Evolutionary conservation across 2,329 filamentous ascomycete genomes (phyloP), one percentile per base, ranked within the genome.

Genomic region (Thyridium curvatum): DNA sequence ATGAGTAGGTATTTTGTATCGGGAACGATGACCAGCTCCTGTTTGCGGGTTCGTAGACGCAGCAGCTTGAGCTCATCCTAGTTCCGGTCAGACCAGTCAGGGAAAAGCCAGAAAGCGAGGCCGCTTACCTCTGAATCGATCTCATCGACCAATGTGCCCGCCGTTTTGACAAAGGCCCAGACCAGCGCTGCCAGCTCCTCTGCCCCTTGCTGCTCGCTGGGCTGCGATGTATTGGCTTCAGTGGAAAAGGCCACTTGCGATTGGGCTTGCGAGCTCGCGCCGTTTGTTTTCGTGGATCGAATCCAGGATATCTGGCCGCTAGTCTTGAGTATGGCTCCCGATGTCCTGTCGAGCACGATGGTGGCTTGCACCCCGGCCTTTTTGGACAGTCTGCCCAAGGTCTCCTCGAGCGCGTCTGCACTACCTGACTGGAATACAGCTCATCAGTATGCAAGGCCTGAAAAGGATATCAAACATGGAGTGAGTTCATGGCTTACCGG

Each of bases 11-110:
- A 94, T 54, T 86, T 89, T 31, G 75, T 55, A 58, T 91, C 86
- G 59, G 85, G 86, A 15, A 91, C 83, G 53, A 93, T 86, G 42
- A 93, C 83, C 45, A 93, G 65, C 60, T 94, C 87, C 51, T 89
- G 84, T 60, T 86, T 89, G 67, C 82, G 88, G n/a, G 86, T 91
- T 47, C 87, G 75, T 47, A 94, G 57, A 46, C 86, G 73, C 37
- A 93, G 61, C 35, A 93, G 67, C 62, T 82, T 88, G 46, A 90
- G 62, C 55, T 90, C 86, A 52, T 93, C 86, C 72, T 84, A 26
- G 46, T 21, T 8, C 30, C 16, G 39, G 21, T 26, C 14, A 33
- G 17, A 30, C 7, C 10, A 8, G 37, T 7, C 5, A 12, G 16
- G 28, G 2, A 14, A n/a, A 37, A 4, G 30, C 26, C 30, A 33